Conservation (phyloP, 257 asterid species). For the Coffea canephora region DNA sequence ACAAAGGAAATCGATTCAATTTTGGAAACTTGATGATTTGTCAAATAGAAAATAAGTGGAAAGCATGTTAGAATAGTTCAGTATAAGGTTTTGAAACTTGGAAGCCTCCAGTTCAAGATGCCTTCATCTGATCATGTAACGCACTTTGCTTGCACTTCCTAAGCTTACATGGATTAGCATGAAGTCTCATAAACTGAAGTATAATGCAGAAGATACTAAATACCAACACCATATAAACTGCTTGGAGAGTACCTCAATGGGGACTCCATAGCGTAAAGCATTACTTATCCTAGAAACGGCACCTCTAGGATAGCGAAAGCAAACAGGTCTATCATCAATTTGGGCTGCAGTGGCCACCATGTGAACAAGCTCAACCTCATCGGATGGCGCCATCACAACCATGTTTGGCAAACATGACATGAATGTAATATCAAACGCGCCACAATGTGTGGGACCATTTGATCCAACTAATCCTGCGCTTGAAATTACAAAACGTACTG, state of each 20-base stretch:
- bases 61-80: too few relatives aligned
- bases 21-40: too few relatives aligned
- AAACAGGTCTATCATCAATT: constrained; percentile 68
- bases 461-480: constrained; percentile 86
- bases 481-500: constrained; percentile 73
- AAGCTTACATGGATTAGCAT: not conserved
- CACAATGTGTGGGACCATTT: constrained; percentile 71
- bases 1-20: not conserved
- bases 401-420: constrained; percentile 95
- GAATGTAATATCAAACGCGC: constrained; percentile 76
- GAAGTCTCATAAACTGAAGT: not conserved
- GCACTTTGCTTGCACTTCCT: not conserved
- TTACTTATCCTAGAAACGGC: constrained; percentile 43
- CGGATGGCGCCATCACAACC: constrained; percentile 96
- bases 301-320: constrained; percentile 86
- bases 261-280: constrained; percentile 33
- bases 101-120: not conserved
- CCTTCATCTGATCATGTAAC: not conserved
- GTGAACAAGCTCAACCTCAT: constrained; percentile 72
- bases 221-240: not conserved
- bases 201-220: not conserved
- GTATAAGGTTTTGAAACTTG: not conserved
- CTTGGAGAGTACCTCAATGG: constrained; percentile 55
- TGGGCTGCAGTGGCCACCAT: constrained; percentile 76
- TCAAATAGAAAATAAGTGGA: not conserved